Base-by-base conservation (phyloP, 192 early-diverging fungal genomes). In the Linnemannia exigua region DNA sequence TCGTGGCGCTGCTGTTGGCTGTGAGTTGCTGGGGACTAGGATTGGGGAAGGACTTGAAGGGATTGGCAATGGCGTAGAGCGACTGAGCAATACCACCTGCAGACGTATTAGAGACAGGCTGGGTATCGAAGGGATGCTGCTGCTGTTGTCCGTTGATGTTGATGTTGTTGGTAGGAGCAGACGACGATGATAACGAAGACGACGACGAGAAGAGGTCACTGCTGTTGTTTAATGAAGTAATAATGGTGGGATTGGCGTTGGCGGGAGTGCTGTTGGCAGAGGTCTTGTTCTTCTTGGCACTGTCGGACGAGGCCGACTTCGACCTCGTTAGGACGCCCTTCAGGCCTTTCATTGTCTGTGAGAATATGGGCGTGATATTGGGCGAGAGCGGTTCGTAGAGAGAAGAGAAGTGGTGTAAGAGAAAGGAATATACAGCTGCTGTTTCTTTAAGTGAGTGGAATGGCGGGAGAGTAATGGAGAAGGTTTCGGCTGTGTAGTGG, bases 271-370 rank as follows among this genome's bases (percentile, higher is more conserved):
- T 71, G 70, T 46, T 71, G 14, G 70, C 25, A 17, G 70, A 38
- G 44, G 38, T 71, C 46, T 38, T 71, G 70, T 71, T 71, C 37
- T 46, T 71, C 22, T 46, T 71, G 33, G 52, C 58, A 16, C 58
- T 75, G 12, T 63, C 58, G 28, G 58, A 63, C 2, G 58, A 63
- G 58, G 58, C 58, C 16, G 74, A 75, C 74, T 75, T 75, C 17
- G 46, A 61, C 54, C 74, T 75, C n/a, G 48, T 61, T 38, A 75
- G 38, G 74, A 75, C 74, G 33, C 74, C 74, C 54, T 75, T 75
- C 74, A 75, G 58, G 52, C 74, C 74, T 38, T 75, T 75, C 74
- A 75, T 75, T 75, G 74, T 58, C n/a, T 58, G 54, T n/a, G 33
- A 58, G 14, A 38, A 15, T 25, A 51, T 44, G 50, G 33, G 67